Conservation (phyloP, 176 grass and related monocot genomes). For the Bolboschoenus planiculmis region DNA sequence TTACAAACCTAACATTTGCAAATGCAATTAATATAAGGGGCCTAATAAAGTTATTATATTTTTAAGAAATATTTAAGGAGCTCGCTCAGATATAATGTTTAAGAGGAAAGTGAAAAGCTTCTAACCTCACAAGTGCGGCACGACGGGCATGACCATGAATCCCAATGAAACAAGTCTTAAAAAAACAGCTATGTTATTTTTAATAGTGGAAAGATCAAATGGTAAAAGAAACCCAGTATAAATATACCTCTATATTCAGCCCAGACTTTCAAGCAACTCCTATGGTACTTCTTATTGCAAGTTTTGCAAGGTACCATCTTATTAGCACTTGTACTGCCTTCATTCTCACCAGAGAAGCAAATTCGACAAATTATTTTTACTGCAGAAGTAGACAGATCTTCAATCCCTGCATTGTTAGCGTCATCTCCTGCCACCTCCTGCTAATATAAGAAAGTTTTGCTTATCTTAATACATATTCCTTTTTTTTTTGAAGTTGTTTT, state of each 20-base stretch:
- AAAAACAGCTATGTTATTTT: slow-evolving; percentile 19
- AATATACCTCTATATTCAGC: slow-evolving; percentile 84
- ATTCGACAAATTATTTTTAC: slow-evolving; percentile 89
- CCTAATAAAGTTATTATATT: background rate
- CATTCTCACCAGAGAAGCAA: slow-evolving; percentile 83
- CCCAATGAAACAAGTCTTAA: slow-evolving; percentile 94
- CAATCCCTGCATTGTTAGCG: background rate
- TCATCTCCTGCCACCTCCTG: slow-evolving; percentile 16
- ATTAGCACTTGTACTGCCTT: slow-evolving; percentile 69
- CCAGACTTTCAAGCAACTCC: slow-evolving; percentile 81
- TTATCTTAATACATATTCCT: too few relatives aligned
- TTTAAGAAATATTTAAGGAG: slow-evolving; percentile 1
- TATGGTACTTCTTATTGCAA: slow-evolving; percentile 94
- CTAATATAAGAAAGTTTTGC: background rate
- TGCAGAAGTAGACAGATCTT: slow-evolving; percentile 11
- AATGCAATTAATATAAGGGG: slow-evolving; percentile 23
- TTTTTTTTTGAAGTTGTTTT: too few relatives aligned
- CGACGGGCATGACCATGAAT: slow-evolving; percentile 73
- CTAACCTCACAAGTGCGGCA: slow-evolving; percentile 85
- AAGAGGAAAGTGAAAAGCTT: slow-evolving; percentile 14
- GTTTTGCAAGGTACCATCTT: slow-evolving; percentile 96
- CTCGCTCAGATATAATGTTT: background rate
- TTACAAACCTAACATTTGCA: slow-evolving; percentile 61
- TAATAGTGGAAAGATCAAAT: slow-evolving; percentile 10
- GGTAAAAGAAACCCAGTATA: background rate